Evolutionary conservation across 148 eudicot species (phyloP).

Genomic region (Rhododendron kiyosumense): DNA sequence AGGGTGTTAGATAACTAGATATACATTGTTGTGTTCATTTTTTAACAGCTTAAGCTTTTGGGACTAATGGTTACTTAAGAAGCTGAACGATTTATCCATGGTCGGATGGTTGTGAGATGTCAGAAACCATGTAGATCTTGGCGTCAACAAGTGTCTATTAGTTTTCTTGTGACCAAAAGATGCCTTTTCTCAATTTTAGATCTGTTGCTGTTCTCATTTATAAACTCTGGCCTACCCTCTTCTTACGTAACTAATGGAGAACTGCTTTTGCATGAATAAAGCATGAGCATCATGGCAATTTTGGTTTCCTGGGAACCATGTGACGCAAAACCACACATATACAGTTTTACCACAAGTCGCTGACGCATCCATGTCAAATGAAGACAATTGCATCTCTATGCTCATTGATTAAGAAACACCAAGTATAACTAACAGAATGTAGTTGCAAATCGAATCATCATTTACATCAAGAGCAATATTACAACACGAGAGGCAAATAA

Average conservation of each 20-base stretch:
- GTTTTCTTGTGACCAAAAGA: not conserved
- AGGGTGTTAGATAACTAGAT: not conserved
- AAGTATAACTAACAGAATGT: not conserved
- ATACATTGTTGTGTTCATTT: no score
- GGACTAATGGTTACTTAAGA: no score
- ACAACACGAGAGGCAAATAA: not conserved
- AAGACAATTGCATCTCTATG: not conserved
- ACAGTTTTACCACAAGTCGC: not conserved
- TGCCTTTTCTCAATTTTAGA: not conserved
- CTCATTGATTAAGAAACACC: not conserved
- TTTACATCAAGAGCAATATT: not conserved
- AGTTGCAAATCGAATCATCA: not conserved
- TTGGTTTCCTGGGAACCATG: not conserved
- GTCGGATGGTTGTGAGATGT: not conserved
- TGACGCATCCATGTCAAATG: not conserved
- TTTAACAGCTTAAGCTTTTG: no score
- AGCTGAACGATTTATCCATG: not conserved
- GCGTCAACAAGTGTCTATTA: not conserved
- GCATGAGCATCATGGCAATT: not conserved
- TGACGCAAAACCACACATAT: not conserved
- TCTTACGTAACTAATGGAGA: not conserved
- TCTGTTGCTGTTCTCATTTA: no score
- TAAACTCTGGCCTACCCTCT: not conserved
- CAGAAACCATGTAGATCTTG: not conserved
- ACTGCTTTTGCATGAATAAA: not conserved